phyloP scores from a whole-genome alignment of 768 basidiomycete species.

The Suillus sp. region DNA sequence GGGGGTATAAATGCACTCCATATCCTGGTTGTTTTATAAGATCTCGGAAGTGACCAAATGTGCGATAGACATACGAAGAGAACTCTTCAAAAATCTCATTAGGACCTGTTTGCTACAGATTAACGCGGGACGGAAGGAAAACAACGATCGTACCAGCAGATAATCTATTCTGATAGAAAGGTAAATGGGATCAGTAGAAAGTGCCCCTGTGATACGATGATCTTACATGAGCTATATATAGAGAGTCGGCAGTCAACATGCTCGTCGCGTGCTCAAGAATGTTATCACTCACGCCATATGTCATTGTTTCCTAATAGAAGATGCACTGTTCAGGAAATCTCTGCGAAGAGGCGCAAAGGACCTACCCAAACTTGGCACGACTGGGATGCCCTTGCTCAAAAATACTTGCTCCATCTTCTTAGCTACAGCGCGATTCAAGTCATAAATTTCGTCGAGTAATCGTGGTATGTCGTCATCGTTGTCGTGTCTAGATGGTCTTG shows the following conservation, averaged over 20 bases:
- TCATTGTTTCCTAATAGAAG: conserved; percentile 77
- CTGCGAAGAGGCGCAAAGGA: conserved; percentile 9
- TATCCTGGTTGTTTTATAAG: conserved; percentile 47
- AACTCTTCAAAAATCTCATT: conserved; percentile 70
- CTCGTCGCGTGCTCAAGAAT: conserved; percentile 12
- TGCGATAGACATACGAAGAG: conserved; percentile 51
- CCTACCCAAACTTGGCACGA: conserved; percentile 78
- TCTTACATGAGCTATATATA: conserved; percentile 58
- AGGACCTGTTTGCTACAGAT: conserved; percentile 46
- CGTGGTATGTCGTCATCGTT: conserved; percentile 79
- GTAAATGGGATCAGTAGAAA: conserved; percentile 9
- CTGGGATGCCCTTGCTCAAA: conserved; percentile 63
- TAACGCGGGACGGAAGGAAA: conserved; percentile 4
- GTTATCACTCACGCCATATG: conserved; percentile 72
- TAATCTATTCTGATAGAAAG: conserved; percentile 57
- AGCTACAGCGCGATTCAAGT: conserved; percentile 69
- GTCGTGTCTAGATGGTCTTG: conserved; percentile 60
- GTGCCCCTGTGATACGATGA: conserved; percentile 12
- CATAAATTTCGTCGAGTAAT: conserved; percentile 76
- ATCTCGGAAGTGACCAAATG: neutral
- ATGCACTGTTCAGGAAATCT: conserved; percentile 1
- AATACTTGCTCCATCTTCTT: conserved; percentile 73
- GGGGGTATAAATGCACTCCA: conserved; percentile 84
- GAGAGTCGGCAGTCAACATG: conserved; percentile 20
- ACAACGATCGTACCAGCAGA: conserved; percentile 48